Conservation (phyloP, 352 stramenopile genomes). For the Pythium graminicola region DNA sequence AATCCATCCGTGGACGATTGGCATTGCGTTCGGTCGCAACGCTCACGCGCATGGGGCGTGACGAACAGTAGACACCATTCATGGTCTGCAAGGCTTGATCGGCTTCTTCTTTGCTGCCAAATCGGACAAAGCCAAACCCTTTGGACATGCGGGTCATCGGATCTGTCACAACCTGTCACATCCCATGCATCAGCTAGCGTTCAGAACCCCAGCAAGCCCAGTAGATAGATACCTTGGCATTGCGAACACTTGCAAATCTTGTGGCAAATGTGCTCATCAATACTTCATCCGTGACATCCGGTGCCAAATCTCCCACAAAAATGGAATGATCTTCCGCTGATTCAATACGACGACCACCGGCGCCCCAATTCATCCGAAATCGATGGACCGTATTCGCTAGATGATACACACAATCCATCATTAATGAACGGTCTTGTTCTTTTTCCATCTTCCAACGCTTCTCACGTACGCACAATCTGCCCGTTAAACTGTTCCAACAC, state of each 20-base stretch:
- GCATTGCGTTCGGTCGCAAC: slow-evolving; percentile 80
- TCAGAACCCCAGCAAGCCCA: too few relatives aligned
- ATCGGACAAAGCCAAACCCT: slow-evolving; percentile 90
- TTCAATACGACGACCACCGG: slow-evolving; percentile 80
- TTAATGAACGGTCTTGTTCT: background rate
- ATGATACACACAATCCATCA: background rate
- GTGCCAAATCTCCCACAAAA: slow-evolving; percentile 89
- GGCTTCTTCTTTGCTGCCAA: slow-evolving; percentile 82
- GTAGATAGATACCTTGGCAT: slow-evolving; percentile 82
- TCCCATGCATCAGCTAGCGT: slow-evolving; percentile 1
- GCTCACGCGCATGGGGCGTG: slow-evolving; percentile 84
- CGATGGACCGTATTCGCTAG: slow-evolving; percentile 84
- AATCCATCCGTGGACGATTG: slow-evolving; percentile 12
- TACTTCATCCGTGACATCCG: slow-evolving; percentile 84
- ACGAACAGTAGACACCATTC: slow-evolving; percentile 86
- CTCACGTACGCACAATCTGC: slow-evolving; percentile 72
- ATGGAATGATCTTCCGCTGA: slow-evolving; percentile 83
- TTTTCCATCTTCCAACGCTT: background rate
- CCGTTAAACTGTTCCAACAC: slow-evolving; percentile 85
- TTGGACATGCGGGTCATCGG: slow-evolving; percentile 85
- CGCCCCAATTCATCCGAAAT: slow-evolving; percentile 91
- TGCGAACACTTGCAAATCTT: slow-evolving; percentile 75
- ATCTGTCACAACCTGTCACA: slow-evolving; percentile 74
- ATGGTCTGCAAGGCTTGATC: slow-evolving; percentile 85
- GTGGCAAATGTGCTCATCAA: slow-evolving; percentile 78